Percentiles rank a stretch among this genome's conserved stretches.
Evolutionary conservation across 2,329 filamentous ascomycete species (phyloP).

Genomic region (Exserohilum turcica): DNA sequence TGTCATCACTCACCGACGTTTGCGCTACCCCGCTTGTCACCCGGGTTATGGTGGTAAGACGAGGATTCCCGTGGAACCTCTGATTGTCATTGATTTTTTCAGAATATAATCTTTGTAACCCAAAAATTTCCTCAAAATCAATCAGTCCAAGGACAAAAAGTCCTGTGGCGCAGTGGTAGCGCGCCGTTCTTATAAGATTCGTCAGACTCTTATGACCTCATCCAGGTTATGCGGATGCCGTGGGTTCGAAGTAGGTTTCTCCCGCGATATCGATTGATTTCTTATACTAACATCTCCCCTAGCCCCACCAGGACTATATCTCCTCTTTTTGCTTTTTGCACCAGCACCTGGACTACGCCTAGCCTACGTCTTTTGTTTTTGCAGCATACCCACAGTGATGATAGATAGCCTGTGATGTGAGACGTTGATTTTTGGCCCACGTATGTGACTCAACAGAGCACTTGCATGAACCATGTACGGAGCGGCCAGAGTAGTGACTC

Average conservation of each 20-base stretch:
- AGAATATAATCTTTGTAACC: slow-evolving; percentile 5
- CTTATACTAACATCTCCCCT: slow-evolving; percentile 5
- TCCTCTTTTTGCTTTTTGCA: slow-evolving; percentile 7
- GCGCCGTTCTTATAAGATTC: slow-evolving; percentile 55
- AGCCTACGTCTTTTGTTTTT: background rate
- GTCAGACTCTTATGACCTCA: slow-evolving; percentile 44
- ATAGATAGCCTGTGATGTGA: too few species aligned
- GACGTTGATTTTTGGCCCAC: too few species aligned
- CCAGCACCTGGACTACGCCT: background rate
- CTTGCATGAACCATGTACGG: background rate
- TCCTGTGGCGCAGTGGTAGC: slow-evolving; percentile 57
- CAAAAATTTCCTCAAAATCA: slow-evolving; percentile 18
- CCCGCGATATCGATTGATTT: background rate
- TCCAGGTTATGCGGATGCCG: slow-evolving; percentile 53
- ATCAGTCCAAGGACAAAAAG: slow-evolving; percentile 27
- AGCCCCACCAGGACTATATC: slow-evolving; percentile 19
- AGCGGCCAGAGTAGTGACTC: background rate
- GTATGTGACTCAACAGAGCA: background rate
- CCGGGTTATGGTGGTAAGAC: background rate
- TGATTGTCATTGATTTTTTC: background rate
- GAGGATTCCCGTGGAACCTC: too few species aligned
- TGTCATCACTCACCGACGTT: slow-evolving; percentile 16
- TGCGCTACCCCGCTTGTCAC: slow-evolving; percentile 11
- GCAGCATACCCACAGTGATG: background rate
- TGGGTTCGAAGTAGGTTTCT: slow-evolving; percentile 43